Base-by-base conservation (phyloP, 2,329 filamentous ascomycete genomes). In the Chalara sp. region DNA sequence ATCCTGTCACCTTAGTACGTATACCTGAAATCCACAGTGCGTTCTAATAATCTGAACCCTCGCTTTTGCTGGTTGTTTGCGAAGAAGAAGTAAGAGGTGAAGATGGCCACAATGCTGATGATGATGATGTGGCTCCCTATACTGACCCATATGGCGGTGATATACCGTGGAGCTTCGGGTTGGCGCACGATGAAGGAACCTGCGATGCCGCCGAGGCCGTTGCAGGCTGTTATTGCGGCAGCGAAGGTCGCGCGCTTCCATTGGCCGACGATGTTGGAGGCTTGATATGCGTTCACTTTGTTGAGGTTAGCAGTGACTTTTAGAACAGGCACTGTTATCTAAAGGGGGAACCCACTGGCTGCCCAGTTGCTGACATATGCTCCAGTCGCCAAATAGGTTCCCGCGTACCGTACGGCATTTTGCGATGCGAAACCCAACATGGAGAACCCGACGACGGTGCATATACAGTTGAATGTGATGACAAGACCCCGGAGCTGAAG, bases 181-280 rank as follows among this genome's bases (percentile, higher is more conserved):
- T 76, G 71, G 30, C 78, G 70, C 3, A 87, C 80, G 56, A 86
- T 84, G 60, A 80, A 87, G 60, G 78, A 82, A 1, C 87, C 87
- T 1, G 80, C 80, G 55, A 95, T 93, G 39, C 89, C 89, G 37
- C 89, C 89, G 13, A 95, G 72, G 1, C 87, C 88, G 10, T 88
- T 88, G 47, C 88, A 83, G 6, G 84, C 86, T 5, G 93, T 86
- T 7, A 91, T 77, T 0, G 83, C 84, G 3, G 88, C 86, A 53
- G 82, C 86, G 65, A 83, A 86, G 57, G 93, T 86, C 1, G 88
- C 88, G 49, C 89, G 81, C 72, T 92, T 95, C 87, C 89, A 95
- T 70, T 95, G 88, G 0, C 88, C 89, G 48, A 87, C 83, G 62
- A 95, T 85, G 68, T 95, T 95, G 70, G 92, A 93, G 42, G 87